Evolutionary conservation across 129 eudicot genomes (phyloP).

Genomic region (Helianthus tuberosus): DNA sequence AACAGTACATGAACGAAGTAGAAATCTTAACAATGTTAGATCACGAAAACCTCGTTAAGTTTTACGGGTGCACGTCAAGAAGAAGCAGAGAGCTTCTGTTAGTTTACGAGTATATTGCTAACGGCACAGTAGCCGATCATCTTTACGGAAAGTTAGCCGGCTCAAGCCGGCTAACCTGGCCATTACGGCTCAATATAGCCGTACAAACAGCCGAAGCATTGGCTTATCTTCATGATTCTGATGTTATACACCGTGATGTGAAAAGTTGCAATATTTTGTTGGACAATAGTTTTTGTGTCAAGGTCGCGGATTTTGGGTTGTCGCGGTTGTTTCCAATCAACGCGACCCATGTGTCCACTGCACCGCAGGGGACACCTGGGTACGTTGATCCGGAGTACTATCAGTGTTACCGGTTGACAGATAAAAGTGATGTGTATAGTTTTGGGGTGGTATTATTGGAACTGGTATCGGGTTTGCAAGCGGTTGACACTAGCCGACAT

Average conservation of each 20-base stretch:
- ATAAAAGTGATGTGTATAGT: conserved; percentile 91
- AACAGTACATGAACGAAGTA: conserved; percentile 45
- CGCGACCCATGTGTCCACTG: conserved; percentile 84
- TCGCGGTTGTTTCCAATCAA: conserved; percentile 62
- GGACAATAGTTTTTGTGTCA: conserved; percentile 31
- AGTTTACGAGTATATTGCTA: conserved; percentile 77
- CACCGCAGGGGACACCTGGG: conserved; percentile 95
- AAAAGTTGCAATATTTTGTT: conserved; percentile 43
- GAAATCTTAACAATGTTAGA: conserved; percentile 43
- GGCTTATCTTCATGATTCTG: conserved; percentile 62
- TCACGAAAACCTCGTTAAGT: conserved; percentile 69
- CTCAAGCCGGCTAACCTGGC: conserved; percentile 51
- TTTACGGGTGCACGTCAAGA: conserved; percentile 79
- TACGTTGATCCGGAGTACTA: conserved; percentile 94
- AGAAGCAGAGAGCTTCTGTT: conserved; percentile 73
- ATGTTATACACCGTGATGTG: conserved; percentile 45
- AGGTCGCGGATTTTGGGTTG: conserved; percentile 48
- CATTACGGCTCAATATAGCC: conserved; percentile 63
- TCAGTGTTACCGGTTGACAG: conserved; percentile 70
- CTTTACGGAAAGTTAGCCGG: conserved; percentile 67
- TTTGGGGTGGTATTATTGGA: conserved; percentile 83
- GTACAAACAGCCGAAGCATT: conserved; percentile 85
- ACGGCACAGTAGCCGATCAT: conserved; percentile 92
- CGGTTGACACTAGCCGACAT: conserved; percentile 74
- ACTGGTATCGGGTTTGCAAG: conserved; percentile 69